Evolutionary conservation across 371 early-diverging fungal genomes (phyloP), one percentile per base, ranked within the genome.

Genomic region (Rhizomucor pusillus): DNA sequence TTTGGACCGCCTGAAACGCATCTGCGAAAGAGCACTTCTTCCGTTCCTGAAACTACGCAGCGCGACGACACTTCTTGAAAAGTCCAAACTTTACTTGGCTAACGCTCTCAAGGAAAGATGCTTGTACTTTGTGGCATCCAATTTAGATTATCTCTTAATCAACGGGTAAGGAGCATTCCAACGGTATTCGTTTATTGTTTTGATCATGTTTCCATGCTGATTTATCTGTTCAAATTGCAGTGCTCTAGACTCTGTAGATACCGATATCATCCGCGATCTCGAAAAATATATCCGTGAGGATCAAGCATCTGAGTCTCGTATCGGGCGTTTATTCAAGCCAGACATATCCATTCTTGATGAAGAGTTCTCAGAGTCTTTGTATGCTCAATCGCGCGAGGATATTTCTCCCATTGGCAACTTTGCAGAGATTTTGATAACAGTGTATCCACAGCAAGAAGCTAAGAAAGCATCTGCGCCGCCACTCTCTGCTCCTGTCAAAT

Each of bases 81-180:
- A 80, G n/a, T 67, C 88, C 0, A 75, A 86, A 47, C 55, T 63
- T 20, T 85, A 84, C 52, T 55, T 78, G 10, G 83, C 82, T 0
- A 60, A 65, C 0, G 53, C 56, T 4, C 59, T 91, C 19, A 81
- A 83, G 47, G 36, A 58, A 7, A 63, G 74, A 0, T 88, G 89
- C 51, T 51, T 88, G 11, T 69, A 77, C 11, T 88, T 84, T 56
- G 59, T 87, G 0, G 76, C 71, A 18, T 69, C 78, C 41, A 90
- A 90, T 49, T 52, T 90, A 44, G 79, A 86, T 16, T 71, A 75
- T 19, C 75, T 76, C 41, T 47, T 89, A 3, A 79, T 77, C 39
- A 68, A 71, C 40, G 69, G 79, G 69, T 75, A 79, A 52, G 55
- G n/a, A 12, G 23, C 36, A 41, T 14, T 52, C 40, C 3, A 23